Base-by-base conservation (phyloP, 176 grass and related monocot genomes). In the Tillandsia leiboldiana region DNA sequence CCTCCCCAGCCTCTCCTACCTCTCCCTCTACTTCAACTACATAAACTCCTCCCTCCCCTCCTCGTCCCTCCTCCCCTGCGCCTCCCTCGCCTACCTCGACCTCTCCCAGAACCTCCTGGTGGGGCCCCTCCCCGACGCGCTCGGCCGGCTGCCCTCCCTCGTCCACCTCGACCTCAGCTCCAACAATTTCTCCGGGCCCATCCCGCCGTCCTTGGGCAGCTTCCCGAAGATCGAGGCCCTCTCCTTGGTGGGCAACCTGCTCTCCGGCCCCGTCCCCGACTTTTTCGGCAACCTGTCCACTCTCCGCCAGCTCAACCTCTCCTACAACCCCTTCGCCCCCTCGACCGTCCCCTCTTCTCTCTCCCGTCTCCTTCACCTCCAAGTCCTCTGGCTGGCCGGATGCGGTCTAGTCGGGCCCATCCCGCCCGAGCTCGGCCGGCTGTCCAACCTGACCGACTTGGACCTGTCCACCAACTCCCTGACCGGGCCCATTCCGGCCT, bases 171-270 rank as follows among this genome's bases (percentile, higher is more conserved):
- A 71, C 67, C 77, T 96, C 49, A 51, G 66, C 9, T 13, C 11
- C 47, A 96, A 96, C 77, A 96, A 87, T 67, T 92, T 96, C 88
- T 90, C 88, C 13, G 93, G 88, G 0, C 13, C 75, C 1, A 92
- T 96, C 52, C 88, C 93, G 18, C 22, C 15, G 1, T 89, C 92
- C 12, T 96, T 92, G 20, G 83, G 63, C 9, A 48, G 50, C 8
- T 96, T 92, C 81, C 26, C 2, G 1, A 84, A 65, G 67, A 72
- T 96, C 15, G 3, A 87, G 70, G 72, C 67, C 17, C 88, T 96
- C 24, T 80, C 81, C 0, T 72, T 96, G 24, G 83, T 92, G 4
- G 27, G 53, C 81, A 96, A 96, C 72, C 79, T 96, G 14, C 86
- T 96, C n/a, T 63, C 3, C 22, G 86, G 88, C 63, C 2, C 66